Percentiles rank a stretch among this genome's conserved stretches.
Conservation (phyloP, 1,284 basidiomycete species). For the Laetiporus sulphureus region DNA sequence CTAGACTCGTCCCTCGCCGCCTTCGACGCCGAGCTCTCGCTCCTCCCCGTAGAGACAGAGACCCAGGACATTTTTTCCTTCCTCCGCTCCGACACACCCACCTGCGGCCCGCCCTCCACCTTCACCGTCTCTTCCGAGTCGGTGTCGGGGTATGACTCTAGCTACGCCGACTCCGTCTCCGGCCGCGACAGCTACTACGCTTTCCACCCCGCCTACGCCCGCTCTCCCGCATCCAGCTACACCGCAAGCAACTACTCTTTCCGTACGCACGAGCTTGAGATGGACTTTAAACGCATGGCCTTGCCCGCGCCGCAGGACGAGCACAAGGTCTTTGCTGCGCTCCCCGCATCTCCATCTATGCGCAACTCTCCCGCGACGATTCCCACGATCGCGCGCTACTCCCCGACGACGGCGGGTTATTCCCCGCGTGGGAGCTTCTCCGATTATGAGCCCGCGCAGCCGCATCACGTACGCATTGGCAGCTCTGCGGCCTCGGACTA, state of each 20-base stretch:
- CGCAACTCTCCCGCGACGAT: slow-evolving; percentile 37
- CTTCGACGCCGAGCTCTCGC: slow-evolving; percentile 58
- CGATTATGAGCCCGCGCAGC: slow-evolving; percentile 47
- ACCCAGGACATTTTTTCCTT: slow-evolving; percentile 55
- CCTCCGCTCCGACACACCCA: slow-evolving; percentile 55
- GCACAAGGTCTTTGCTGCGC: slow-evolving; percentile 43
- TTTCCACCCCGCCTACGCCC: slow-evolving; percentile 48
- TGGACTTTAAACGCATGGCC: slow-evolving; percentile 59
- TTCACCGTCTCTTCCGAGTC: slow-evolving; percentile 76
- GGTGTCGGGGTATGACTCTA: slow-evolving; percentile 33
- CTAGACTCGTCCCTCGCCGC: slow-evolving; percentile 66
- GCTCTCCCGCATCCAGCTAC: slow-evolving; percentile 47
- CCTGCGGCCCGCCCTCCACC: slow-evolving; percentile 65
- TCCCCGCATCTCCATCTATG: slow-evolving; percentile 55
- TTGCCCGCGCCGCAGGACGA: slow-evolving; percentile 17
- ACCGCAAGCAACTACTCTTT: slow-evolving; percentile 66
- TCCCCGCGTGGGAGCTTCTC: slow-evolving; percentile 47
- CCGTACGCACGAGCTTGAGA: slow-evolving; percentile 58
- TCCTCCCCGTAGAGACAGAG: slow-evolving; percentile 54
- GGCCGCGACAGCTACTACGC: slow-evolving; percentile 62
- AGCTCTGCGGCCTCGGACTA: slow-evolving; percentile 45
- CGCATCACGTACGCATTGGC: slow-evolving; percentile 30
- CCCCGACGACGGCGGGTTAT: slow-evolving; percentile 18
- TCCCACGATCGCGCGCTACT: slow-evolving; percentile 23
- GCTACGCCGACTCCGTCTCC: slow-evolving; percentile 55